Evolutionary conservation across 148 eudicot species (phyloP).

Genomic region (Vaccinium myrtillus): DNA sequence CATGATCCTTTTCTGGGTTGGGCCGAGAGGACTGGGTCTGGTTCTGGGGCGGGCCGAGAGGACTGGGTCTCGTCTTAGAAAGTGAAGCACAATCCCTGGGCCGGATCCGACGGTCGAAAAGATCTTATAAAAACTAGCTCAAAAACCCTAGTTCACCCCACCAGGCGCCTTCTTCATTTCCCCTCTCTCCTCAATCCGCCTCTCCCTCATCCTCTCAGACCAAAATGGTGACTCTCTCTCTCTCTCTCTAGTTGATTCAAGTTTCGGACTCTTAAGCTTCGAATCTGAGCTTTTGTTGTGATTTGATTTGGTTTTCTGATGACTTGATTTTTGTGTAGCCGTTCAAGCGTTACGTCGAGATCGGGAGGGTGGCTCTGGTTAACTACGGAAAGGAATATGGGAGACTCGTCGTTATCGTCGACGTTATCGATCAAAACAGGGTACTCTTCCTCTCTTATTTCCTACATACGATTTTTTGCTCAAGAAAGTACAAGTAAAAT

Average conservation of each 20-base stretch:
- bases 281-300: slow-evolving; percentile 5
- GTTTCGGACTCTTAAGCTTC: not conserved
- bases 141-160: slow-evolving; percentile 22
- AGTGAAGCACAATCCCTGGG: not conserved
- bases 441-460: not conserved
- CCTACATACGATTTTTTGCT: not conserved
- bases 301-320: not conserved
- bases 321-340: slow-evolving; percentile 31
- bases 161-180: not conserved
- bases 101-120: not conserved
- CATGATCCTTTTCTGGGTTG: too few species aligned
- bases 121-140: not conserved
- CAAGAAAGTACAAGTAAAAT: not conserved
- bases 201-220: not conserved
- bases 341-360: slow-evolving; percentile 39
- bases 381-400: slow-evolving; percentile 31
- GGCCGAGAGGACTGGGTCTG: too few species aligned
- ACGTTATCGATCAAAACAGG: slow-evolving; percentile 28
- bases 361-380: slow-evolving; percentile 27
- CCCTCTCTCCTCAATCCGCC: not conserved
- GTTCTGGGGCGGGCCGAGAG: too few species aligned
- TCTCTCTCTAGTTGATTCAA: not conserved
- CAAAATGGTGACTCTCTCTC: slow-evolving; percentile 21
- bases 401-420: slow-evolving; percentile 29
- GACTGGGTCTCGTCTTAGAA: too few species aligned